Percentiles rank a stretch among this genome's conserved stretches.
These are phyloP conservation scores for Microbotryum silenes-acaulis DNA, from an alignment of 1,284 basidiomycete genomes.

Conservation along the genomic window DNA sequence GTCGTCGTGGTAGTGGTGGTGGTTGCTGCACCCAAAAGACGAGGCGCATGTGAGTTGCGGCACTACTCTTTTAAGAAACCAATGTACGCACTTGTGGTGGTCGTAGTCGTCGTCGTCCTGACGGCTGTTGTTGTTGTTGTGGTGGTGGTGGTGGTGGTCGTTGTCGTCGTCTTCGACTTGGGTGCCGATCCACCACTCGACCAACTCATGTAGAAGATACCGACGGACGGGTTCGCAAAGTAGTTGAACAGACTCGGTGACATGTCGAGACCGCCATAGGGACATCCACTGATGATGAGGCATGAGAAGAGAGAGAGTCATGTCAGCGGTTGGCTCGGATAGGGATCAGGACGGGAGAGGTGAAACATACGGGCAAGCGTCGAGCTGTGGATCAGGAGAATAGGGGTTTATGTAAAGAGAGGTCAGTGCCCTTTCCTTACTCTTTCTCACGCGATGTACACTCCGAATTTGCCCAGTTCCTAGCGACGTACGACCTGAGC, in stretches of 20 bases:
- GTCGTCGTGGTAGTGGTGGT: constrained; percentile 8
- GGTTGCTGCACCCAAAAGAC: neutral
- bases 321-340: too few relatives aligned
- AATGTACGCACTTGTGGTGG: neutral
- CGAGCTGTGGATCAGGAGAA: constrained; percentile 39
- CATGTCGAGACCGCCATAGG: constrained; percentile 66
- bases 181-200: neutral
- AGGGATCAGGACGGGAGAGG: neutral
- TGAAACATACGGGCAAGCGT: constrained; percentile 51
- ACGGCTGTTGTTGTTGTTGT: neutral
- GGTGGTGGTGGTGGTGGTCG: neutral
- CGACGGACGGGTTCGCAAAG: constrained; percentile 42
- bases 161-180: constrained; percentile 9
- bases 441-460: too few relatives aligned
- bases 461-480: too few relatives aligned
- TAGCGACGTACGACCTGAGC: constrained; percentile 48
- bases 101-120: neutral
- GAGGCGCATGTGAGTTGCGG: too few relatives aligned
- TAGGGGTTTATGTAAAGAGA: too few relatives aligned
- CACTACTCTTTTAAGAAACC: too few relatives aligned
- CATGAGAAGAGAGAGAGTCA: neutral
- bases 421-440: too few relatives aligned
- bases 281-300: constrained; percentile 53
- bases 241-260: constrained; percentile 60
- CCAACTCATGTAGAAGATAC: constrained; percentile 46